phyloP scores from a whole-genome alignment of 2,329 filamentous ascomycete genomes.

The Incumbomyces lentus region DNA sequence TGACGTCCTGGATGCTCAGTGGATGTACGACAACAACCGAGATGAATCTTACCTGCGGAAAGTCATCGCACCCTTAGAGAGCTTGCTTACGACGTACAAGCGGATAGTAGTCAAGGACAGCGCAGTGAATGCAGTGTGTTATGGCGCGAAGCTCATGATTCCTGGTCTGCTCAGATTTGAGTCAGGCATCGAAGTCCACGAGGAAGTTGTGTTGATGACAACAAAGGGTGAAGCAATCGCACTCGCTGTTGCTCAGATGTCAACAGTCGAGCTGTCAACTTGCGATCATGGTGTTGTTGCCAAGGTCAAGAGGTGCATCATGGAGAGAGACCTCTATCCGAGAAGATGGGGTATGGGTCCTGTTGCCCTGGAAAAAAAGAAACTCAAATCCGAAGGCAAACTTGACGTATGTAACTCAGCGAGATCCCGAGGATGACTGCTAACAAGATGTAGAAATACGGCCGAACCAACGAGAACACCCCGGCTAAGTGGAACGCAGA shows the following conservation, averaged over 20 bases:
- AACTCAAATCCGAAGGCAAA: constrained; percentile 96
- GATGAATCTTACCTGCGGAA: constrained; percentile 86
- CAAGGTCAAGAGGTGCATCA: constrained; percentile 98
- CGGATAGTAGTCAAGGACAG: constrained; percentile 95
- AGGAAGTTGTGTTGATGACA: constrained; percentile 96
- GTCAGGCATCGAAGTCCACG: constrained; percentile 80
- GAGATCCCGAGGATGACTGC: constrained; percentile 11
- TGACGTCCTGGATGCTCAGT: constrained; percentile 91
- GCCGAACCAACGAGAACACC: constrained; percentile 81
- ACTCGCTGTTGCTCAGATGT: constrained; percentile 94
- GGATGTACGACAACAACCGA: constrained; percentile 87
- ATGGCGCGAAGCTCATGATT: constrained; percentile 98
- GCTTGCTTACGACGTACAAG: constrained; percentile 85
- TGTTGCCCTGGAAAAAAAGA: constrained; percentile 94
- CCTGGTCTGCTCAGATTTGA: constrained; percentile 91
- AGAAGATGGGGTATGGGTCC: constrained; percentile 93
- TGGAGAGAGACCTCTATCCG: constrained; percentile 98
- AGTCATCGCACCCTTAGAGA: constrained; percentile 89
- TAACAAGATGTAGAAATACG: constrained; percentile 60
- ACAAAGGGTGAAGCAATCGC: constrained; percentile 99
- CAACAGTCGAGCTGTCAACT: constrained; percentile 88
- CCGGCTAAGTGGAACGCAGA: constrained; percentile 84
- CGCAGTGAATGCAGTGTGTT: constrained; percentile 93
- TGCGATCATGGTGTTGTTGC: constrained; percentile 97
- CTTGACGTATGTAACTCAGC: constrained; percentile 55